Conservation (phyloP, 345 rosid species). For the Viola odorata region DNA sequence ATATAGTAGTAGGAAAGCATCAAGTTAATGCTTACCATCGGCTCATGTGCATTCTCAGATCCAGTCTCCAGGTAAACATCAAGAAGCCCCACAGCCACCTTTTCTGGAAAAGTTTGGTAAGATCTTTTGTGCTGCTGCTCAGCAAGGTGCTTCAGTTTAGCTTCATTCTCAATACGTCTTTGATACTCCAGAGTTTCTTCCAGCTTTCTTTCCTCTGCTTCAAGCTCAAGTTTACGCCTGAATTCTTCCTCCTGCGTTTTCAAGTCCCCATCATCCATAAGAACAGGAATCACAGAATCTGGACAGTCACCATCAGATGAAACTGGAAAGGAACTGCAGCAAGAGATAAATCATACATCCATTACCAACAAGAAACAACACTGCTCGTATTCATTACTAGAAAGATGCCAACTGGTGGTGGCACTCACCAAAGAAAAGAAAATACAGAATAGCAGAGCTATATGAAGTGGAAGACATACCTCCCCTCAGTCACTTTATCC, state of each 20-base stretch:
- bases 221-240: slow-evolving; percentile 68
- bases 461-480: slow-evolving; percentile 35
- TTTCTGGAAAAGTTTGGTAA: slow-evolving; percentile 30
- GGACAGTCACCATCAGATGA: slow-evolving; percentile 46
- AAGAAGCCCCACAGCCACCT: slow-evolving; percentile 25
- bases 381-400: neutral
- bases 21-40: slow-evolving; percentile 28
- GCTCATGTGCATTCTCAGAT: slow-evolving; percentile 26
- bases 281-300: slow-evolving; percentile 39
- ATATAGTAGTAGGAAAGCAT: slow-evolving; percentile 5
- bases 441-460: slow-evolving; percentile 3
- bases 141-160: slow-evolving; percentile 78
- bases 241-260: slow-evolving; percentile 70
- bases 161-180: slow-evolving; percentile 83
- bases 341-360: slow-evolving; percentile 21
- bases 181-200: slow-evolving; percentile 83
- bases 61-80: slow-evolving; percentile 27
- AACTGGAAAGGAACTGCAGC: slow-evolving; percentile 53
- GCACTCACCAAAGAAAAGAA: slow-evolving; percentile 6
- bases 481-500: slow-evolving; percentile 42
- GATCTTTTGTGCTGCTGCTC: slow-evolving; percentile 64
- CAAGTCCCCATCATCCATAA: slow-evolving; percentile 38
- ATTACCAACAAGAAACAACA: slow-evolving; percentile 5
- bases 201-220: slow-evolving; percentile 86
- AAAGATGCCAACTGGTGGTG: slow-evolving; percentile 3